Base-by-base conservation (phyloP, 2,329 filamentous ascomycete genomes). In the Sclerotinia nivalis region DNA sequence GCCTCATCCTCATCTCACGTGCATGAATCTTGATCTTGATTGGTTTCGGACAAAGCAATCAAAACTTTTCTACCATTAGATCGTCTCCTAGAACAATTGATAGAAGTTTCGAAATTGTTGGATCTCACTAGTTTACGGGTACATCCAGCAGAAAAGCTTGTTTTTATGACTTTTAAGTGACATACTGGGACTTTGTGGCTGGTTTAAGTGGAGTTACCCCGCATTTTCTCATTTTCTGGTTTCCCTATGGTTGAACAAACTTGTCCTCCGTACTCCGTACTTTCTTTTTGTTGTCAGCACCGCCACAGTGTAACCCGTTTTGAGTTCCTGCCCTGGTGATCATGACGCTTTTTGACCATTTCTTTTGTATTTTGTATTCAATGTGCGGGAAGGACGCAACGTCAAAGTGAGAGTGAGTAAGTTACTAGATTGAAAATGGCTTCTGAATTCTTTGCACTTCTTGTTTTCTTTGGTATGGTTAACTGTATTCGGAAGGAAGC, bases 241-340 rank as follows among this genome's bases (percentile, higher is more conserved):
- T 56, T 40, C 49, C 37, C 5, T 52, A 52, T 52, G 60, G 31
- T 20, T n/a, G 20, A 34, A 22, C 28, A 31, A 25, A 50, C 18
- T 34, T 37, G 22, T n/a, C n/a, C n/a, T n/a, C n/a, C n/a, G n/a
- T n/a, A n/a, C n/a, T n/a, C n/a, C n/a, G n/a, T 43, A 20, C 37
- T 45, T 64, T n/a, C 15, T 4, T n/a, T 50, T 40, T 65, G 22
- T 22, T 40, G 12, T 10, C 9, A 65, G 47, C 61, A 52, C 47
- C 22, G 61, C 47, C 61, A 65, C 61, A 65, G 47, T n/a, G 28
- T 52, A 65, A 65, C 34, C 61, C 28, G 61, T 52, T 65, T 52
- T 65, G 9, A 18, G 40, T 58, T 52, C n/a, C n/a, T 15, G 28
- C 4, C 25, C 47, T 25, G 47, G 34, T 12, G 34, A 64, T 52